phyloP scores from a whole-genome alignment of 352 stramenopile species.

The Phytophthora melonis region DNA sequence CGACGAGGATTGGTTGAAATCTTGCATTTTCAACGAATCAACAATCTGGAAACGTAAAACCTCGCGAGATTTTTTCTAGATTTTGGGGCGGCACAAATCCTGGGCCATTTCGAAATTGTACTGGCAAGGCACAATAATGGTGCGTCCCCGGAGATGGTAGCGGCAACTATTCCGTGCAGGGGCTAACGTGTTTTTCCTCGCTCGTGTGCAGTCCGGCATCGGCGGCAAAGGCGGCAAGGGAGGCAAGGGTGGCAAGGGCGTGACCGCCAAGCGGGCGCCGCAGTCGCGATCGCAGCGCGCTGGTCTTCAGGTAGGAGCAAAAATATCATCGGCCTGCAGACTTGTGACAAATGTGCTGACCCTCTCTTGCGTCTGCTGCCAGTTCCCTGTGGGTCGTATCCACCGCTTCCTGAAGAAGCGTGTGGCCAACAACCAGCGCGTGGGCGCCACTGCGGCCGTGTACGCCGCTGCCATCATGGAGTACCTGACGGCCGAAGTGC shows the following conservation, averaged over 20 bases:
- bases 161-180: neutral
- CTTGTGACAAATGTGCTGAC: slow-evolving; percentile 7
- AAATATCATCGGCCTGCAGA: neutral
- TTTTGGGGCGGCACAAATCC: neutral
- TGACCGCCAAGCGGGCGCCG: slow-evolving; percentile 98
- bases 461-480: slow-evolving; percentile 99
- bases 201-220: slow-evolving; percentile 66
- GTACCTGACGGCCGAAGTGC: slow-evolving; percentile 99
- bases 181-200: slow-evolving; percentile 14
- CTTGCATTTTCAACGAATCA: neutral
- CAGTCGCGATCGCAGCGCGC: slow-evolving; percentile 98
- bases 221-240: slow-evolving; percentile 97
- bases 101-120: slow-evolving; percentile 26
- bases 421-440: slow-evolving; percentile 98
- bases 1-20: neutral
- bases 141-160: neutral
- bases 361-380: slow-evolving; percentile 8
- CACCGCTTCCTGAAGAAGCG: slow-evolving; percentile 99
- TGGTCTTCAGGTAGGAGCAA: slow-evolving; percentile 92
- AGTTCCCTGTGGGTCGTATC: slow-evolving; percentile 99
- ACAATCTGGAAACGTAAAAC: neutral
- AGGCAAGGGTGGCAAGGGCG: slow-evolving; percentile 99
- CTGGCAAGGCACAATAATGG: slow-evolving; percentile 18
- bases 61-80: slow-evolving; percentile 1
- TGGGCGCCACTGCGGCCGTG: slow-evolving; percentile 99